A percentile compares a stretch with the other conserved stretches of the same genome.
phyloP scores from a whole-genome alignment of 2,329 filamentous ascomycete genomes.

The Chrysosporium keratinophilum region DNA sequence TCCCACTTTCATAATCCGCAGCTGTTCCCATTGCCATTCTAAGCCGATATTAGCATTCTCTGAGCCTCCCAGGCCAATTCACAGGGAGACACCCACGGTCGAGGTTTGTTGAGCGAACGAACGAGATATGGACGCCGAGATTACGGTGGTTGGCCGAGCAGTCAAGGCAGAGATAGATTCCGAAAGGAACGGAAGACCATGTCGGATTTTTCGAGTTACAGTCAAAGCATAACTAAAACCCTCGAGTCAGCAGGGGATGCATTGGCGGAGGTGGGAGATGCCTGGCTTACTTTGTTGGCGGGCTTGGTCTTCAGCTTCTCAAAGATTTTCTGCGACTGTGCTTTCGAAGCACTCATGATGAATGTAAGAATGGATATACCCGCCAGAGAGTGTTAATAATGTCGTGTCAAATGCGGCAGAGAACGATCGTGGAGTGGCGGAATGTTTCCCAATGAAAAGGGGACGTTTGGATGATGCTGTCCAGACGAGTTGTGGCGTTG shows the following conservation, averaged over 20 bases:
- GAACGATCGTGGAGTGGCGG: constrained; percentile 3
- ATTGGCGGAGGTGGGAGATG: constrained; percentile 12
- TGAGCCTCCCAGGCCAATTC: constrained; percentile 4
- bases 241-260: constrained; percentile 17
- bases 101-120: constrained; percentile 95
- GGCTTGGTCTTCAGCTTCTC: constrained; percentile 91
- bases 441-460: not conserved
- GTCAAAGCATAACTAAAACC: constrained; percentile 81
- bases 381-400: constrained; percentile 1
- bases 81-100: constrained; percentile 60
- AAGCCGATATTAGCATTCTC: constrained; percentile 19
- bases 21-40: constrained; percentile 99
- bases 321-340: constrained; percentile 94
- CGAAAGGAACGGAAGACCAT: constrained; percentile 94
- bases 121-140: constrained; percentile 96
- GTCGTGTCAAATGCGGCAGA: not conserved
- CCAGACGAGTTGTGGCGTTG: not conserved
- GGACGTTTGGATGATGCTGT: constrained; percentile 6
- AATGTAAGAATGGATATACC: constrained; percentile 5
- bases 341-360: constrained; percentile 67
- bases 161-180: constrained; percentile 95
- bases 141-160: constrained; percentile 96
- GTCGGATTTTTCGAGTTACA: constrained; percentile 96
- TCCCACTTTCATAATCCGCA: constrained; percentile 94
- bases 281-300: constrained; percentile 70